Evolutionary conservation across 2,329 filamentous ascomycete species (phyloP), one percentile per base, ranked within the genome.

Genomic region (Penicillium sp.): DNA sequence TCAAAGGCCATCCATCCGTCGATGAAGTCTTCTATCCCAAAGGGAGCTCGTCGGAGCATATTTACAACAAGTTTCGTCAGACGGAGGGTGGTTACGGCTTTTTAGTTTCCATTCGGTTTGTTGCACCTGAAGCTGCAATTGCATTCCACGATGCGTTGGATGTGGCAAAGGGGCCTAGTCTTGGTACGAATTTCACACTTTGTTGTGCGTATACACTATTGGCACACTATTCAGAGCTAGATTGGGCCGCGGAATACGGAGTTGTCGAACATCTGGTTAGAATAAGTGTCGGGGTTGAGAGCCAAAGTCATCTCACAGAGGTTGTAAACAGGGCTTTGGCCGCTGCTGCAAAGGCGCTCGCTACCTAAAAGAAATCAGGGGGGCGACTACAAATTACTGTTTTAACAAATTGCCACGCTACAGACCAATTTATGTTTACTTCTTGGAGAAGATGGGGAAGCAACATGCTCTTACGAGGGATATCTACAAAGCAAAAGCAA

Each of bases 131-230:
- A 2, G 55, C 45, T 16, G 65, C 70, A 2, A 60, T 61, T 9
- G 50, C 54, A 1, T 73, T 73, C 52, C 69, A 69, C 57, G 63
- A 72, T 55, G 54, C 55, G 5, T 57, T 74, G 20, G 61, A 70
- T 54, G 59, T 71, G 8, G 63, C 63, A 20, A 70, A 71, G 52
- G 68, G 70, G 0, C 63, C 66, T 0, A 68, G 61, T 43, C 59
- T 68, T 23, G 69, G 68, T 9, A 66, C 67, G 1, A 67, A 67
- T 48, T 68, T 66, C 50, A 66, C 66, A 1, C 55, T 71, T 1
- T 60, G 60, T 3, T 60, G 61, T 48, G 59, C 68, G 0, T 69
- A 65, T 54, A 60, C 60, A 3, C 56, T 64, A 35, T 45, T 70
- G 16, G 62, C 63, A 1, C 63, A 65, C 49, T 61, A 57, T n/a